Base-by-base conservation (phyloP, 2,329 filamentous ascomycete genomes). In the Macrophomina tecta region DNA sequence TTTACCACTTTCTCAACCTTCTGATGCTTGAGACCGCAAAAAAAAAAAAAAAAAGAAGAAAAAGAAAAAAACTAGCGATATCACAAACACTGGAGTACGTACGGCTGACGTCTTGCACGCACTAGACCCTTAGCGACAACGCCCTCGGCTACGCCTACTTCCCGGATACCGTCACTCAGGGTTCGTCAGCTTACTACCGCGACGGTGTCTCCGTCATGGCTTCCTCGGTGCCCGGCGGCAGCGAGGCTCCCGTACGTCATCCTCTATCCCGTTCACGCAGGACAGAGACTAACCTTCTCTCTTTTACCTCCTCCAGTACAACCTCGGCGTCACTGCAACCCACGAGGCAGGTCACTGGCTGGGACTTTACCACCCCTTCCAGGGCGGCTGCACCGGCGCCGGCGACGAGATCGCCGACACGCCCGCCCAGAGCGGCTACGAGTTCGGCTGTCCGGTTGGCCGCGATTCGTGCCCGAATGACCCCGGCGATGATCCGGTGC, bases 161-260 rank as follows among this genome's bases (percentile, higher is more conserved):
- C 40, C 56, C 56, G 1, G 14, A 6, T 42, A 36, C 3, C 28
- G 42, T 30, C 16, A 12, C 56, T 4, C 36, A 36, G 36, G 56
- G 56, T 12, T 36, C 56, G 16, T 12, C 14, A 8, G 28, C 34
- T 12, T 61, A 28, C 56, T 61, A 61, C 56, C 18, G 16, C 9
- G 56, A 61, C 28, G 86, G 86, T 1, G 84, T 83, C 64, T 87
- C 85, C 76, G 85, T 83, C 0, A 75, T 87, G 16, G 79, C 79
- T 5, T 74, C 75, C 7, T 71, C 76, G 62, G 73, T 83, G 7
- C 78, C 74, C 14, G 75, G 81, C 66, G 80, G 79, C 55, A 70
- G 81, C 52, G 52, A 14, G 34, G 52, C n/a, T 8, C 52, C 52
- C 36, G 36, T 48, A 18, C 12, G 18, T n/a, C 12, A 45, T 45